These are phyloP conservation scores for Gaeumannomyces sp. DNA, from an alignment of 2,329 filamentous ascomycete genomes.

Conservation along the genomic window DNA sequence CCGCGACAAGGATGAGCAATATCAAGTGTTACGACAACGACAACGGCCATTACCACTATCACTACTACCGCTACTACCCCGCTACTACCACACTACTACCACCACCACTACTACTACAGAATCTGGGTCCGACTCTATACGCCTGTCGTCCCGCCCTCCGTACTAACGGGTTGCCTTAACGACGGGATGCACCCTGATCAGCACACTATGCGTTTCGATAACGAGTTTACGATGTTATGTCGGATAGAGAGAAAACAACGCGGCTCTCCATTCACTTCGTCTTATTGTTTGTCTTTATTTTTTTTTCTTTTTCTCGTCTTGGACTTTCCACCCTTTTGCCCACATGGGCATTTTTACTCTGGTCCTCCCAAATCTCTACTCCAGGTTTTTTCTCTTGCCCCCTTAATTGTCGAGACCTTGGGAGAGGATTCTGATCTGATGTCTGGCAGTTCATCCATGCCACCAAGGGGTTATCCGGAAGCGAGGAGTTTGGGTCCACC, in stretches of 20 bases:
- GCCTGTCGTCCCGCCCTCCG: background rate
- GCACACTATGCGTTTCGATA: background rate
- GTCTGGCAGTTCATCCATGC: background rate
- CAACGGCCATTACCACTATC: background rate
- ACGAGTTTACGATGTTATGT: conserved; percentile 10
- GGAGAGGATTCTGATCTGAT: background rate
- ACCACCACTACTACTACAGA: background rate
- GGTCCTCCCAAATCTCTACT: background rate
- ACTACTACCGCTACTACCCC: background rate
- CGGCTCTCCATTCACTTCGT: background rate
- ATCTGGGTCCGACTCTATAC: background rate
- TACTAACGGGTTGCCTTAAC: too few species aligned
- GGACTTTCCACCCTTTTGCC: background rate
- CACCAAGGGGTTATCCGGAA: background rate
- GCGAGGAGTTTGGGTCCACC: conserved; percentile 1
- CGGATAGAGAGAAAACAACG: conserved; percentile 3
- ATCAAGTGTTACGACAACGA: background rate
- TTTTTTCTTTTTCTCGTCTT: background rate
- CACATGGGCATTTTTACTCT: background rate
- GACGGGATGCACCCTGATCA: background rate
- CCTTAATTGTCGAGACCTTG: background rate
- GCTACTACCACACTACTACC: background rate
- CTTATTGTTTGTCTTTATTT: conserved; percentile 2
- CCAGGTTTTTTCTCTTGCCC: background rate
- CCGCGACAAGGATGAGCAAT: background rate